Base-by-base conservation (phyloP, 768 basidiomycete genomes). In the Phlebiopsis gigantea region DNA sequence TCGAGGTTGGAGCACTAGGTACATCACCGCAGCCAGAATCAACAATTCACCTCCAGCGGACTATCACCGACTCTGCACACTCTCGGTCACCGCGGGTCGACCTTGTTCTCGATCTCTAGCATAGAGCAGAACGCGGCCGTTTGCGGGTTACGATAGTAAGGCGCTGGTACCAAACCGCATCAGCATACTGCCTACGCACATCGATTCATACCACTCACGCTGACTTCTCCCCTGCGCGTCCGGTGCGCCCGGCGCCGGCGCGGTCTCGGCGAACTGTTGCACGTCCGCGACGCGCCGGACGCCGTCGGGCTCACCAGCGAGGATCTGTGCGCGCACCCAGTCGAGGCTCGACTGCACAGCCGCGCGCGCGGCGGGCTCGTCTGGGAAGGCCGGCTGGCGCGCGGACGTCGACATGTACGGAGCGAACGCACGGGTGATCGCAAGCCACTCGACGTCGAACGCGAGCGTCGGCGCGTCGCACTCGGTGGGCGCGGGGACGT, bases 381-480 rank as follows among this genome's bases (percentile, higher is more conserved):
- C 76, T 0, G 94, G 93, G 63, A 91, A 86, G 0, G 75, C 63
- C 0, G 68, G 68, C 59, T 88, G 88, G 0, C 64, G 62, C 6
- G 65, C 73, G 4, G 67, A 62, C 5, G 78, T 77, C 2, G 88
- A 85, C 59, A 98, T 79, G 72, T 79, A 88, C 0, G 87, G 85
- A 58, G 93, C 82, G 62, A 95, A 88, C 0, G 92, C 93, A 6
- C 90, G 87, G 4, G 84, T 85, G 65, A 99, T 93, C 0, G 93
- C 94, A 46, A 98, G 83, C 97, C 97, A 99, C 67, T 93, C 85
- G 0, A 87, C 85, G 65, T 98, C 94, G 69, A 82, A 97, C 14
- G 79, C 77, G 19, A 98, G 65, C 0, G 57, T 60, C 4, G 80
- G 78, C 8, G 59, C 52, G 2, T 51, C 22, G 17, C 53, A 6